phyloP scores from a whole-genome alignment of 2,329 filamentous ascomycete genomes.

The Metarhizium brunneum region DNA sequence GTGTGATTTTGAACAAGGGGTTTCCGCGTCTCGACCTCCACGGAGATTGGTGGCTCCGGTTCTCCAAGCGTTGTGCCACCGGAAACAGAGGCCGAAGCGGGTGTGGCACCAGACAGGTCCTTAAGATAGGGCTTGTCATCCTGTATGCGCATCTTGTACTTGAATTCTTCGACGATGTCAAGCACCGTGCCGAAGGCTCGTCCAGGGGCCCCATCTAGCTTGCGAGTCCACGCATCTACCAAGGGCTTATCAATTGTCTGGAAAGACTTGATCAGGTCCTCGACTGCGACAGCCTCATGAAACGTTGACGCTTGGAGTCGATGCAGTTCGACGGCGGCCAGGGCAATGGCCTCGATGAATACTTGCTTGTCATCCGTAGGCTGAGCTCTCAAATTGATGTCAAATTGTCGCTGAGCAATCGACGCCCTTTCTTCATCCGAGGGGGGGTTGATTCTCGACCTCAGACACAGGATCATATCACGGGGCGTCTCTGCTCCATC shows the following conservation, averaged over 20 bases:
- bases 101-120: neutral
- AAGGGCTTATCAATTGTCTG: constrained; percentile 5
- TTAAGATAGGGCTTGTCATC: neutral
- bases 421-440: constrained; percentile 1
- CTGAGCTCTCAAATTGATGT: constrained; percentile 2
- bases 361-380: constrained; percentile 3
- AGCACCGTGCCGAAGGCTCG: neutral
- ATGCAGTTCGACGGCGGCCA: constrained; percentile 5
- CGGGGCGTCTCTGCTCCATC: constrained; percentile 7
- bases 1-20: neutral
- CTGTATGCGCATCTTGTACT: constrained; percentile 1
- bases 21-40: neutral
- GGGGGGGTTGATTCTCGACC: neutral
- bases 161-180: constrained; percentile 8
- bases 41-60: neutral
- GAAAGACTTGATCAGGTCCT: constrained; percentile 1
- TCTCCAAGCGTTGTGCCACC: neutral
- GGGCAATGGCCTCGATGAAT: constrained; percentile 6
- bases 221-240: neutral
- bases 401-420: neutral
- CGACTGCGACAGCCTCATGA: constrained; percentile 3
- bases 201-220: neutral
- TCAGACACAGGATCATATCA: constrained; percentile 5
- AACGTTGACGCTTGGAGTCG: constrained; percentile 1
- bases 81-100: neutral